Evolutionary conservation across 1,284 basidiomycete genomes (phyloP).

Genomic region (Neolentinus lepideus): DNA sequence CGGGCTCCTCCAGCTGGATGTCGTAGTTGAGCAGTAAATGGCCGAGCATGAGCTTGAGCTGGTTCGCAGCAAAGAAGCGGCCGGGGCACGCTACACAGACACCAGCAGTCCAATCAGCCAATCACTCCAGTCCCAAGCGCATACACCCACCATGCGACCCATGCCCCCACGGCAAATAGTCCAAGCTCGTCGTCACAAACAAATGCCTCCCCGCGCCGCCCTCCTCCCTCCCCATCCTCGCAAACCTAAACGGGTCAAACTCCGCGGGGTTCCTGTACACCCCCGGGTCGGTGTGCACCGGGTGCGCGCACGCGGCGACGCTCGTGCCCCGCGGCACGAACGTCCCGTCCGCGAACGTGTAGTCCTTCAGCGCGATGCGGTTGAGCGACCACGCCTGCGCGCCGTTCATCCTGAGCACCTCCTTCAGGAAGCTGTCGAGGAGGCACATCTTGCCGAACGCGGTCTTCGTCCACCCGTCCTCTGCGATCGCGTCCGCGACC

Average conservation of each 20-base stretch:
- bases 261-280: slow-evolving; percentile 5
- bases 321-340: slow-evolving; percentile 12
- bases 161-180: slow-evolving; percentile 1
- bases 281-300: slow-evolving; percentile 4
- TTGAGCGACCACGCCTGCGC: slow-evolving; percentile 3
- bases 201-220: slow-evolving; percentile 19
- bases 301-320: slow-evolving; percentile 5
- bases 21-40: slow-evolving; percentile 11
- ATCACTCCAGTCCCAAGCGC: background rate
- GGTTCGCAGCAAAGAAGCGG: slow-evolving; percentile 11
- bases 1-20: slow-evolving; percentile 12
- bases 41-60: slow-evolving; percentile 12
- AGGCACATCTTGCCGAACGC: slow-evolving; percentile 10
- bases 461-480: slow-evolving; percentile 12
- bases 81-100: slow-evolving; percentile 8
- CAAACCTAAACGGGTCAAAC: slow-evolving; percentile 9
- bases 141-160: slow-evolving; percentile 1
- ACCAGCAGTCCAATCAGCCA: background rate
- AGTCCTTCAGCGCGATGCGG: slow-evolving; percentile 12
- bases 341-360: slow-evolving; percentile 15
- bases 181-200: slow-evolving; percentile 20
- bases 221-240: slow-evolving; percentile 26
- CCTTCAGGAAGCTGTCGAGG: slow-evolving; percentile 22
- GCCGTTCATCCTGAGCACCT: slow-evolving; percentile 30
- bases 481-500: slow-evolving; percentile 5